Conservation (phyloP, 2,329 filamentous ascomycete genomes). For the Xylariomycetidae sp. region DNA sequence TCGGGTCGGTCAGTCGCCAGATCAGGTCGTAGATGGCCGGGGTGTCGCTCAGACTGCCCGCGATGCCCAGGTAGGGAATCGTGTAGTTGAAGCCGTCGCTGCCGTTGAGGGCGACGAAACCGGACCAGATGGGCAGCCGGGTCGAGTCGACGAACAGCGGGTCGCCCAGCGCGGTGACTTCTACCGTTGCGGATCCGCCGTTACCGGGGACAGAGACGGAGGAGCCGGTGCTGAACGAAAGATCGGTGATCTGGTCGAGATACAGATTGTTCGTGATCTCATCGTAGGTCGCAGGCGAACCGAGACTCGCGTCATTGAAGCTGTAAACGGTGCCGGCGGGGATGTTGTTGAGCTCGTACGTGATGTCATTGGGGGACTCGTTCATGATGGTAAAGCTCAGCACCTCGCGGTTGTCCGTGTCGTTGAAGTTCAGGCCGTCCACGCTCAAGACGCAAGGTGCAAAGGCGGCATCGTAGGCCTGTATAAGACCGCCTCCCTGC, state of each 20-base stretch:
- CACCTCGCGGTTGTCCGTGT: slow-evolving; percentile 51
- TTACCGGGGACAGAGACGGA: slow-evolving; percentile 25
- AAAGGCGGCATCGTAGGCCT: slow-evolving; percentile 55
- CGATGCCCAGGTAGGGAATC: neutral
- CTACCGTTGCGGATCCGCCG: slow-evolving; percentile 28
- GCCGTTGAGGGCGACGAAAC: slow-evolving; percentile 41
- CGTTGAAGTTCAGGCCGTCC: slow-evolving; percentile 60
- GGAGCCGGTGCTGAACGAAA: slow-evolving; percentile 22
- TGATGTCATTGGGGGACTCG: slow-evolving; percentile 40
- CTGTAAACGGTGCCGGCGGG: slow-evolving; percentile 52
- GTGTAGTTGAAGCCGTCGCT: slow-evolving; percentile 30
- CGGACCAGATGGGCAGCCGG: slow-evolving; percentile 44
- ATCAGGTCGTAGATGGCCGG: neutral
- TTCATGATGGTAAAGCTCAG: slow-evolving; percentile 54
- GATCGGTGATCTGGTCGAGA: too few species aligned
- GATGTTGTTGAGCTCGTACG: slow-evolving; percentile 47
- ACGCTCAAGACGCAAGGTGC: slow-evolving; percentile 48
- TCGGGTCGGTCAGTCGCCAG: too few species aligned
- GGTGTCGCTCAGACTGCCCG: neutral
- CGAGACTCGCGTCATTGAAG: slow-evolving; percentile 32
- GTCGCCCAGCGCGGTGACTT: slow-evolving; percentile 40
- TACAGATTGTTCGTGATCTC: slow-evolving; percentile 38
- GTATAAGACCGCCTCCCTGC: slow-evolving; percentile 56
- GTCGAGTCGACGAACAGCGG: slow-evolving; percentile 34
- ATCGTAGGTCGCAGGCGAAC: slow-evolving; percentile 29